Percentiles rank a stretch among this genome's conserved stretches.
Evolutionary conservation across 176 grass and related monocot species (phyloP).

Genomic region (Thalia dealbata): DNA sequence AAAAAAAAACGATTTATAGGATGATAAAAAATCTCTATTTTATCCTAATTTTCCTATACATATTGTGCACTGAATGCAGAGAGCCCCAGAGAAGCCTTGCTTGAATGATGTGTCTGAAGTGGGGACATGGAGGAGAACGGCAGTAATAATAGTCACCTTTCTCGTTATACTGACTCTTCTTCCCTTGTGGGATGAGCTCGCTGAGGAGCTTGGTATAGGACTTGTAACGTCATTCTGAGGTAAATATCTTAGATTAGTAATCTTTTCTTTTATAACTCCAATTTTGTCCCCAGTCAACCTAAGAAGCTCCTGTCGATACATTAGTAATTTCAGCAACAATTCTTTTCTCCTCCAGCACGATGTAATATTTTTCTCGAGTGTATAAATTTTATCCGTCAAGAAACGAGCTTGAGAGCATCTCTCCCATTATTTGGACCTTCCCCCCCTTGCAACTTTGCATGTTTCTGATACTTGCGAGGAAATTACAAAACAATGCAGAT

Average conservation of each 20-base stretch:
- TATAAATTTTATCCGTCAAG: too few species aligned
- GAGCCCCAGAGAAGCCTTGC: slow-evolving; percentile 80
- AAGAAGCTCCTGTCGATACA: neutral
- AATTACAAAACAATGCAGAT: too few species aligned
- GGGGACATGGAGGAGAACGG: slow-evolving; percentile 69
- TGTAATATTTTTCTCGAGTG: too few species aligned
- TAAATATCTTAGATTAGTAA: slow-evolving; percentile 19
- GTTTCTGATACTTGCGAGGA: too few species aligned
- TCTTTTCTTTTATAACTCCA: slow-evolving; percentile 17
- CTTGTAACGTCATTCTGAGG: slow-evolving; percentile 65
- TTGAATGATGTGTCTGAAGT: slow-evolving; percentile 89
- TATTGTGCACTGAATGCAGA: slow-evolving; percentile 33
- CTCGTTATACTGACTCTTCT: slow-evolving; percentile 79
- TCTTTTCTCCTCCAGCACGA: neutral
- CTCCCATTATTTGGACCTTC: too few species aligned
- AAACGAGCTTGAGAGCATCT: too few species aligned
- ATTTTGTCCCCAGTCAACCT: slow-evolving; percentile 31
- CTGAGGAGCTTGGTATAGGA: slow-evolving; percentile 85
- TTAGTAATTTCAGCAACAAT: too few species aligned
- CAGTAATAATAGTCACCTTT: slow-evolving; percentile 44
- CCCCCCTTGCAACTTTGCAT: neutral
- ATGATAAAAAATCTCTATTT: neutral
- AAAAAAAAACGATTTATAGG: neutral
- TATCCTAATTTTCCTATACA: neutral
- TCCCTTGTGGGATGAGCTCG: slow-evolving; percentile 85